Conservation (phyloP, 1,284 basidiomycete genomes). For the Heliocybe sulcata region DNA sequence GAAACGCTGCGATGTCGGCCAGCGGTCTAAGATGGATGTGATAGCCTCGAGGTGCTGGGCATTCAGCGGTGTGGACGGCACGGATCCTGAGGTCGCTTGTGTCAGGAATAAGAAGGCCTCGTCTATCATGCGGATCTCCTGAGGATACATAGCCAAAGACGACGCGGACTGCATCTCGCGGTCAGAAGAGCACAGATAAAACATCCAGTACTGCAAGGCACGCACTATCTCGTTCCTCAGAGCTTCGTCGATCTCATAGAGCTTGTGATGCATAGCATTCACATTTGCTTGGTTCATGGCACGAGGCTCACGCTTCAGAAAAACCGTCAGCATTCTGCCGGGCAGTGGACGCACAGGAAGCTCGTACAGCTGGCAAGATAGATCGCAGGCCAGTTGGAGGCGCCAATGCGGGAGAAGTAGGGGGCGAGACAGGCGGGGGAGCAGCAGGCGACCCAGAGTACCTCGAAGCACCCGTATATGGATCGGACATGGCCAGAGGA, state of each 20-base stretch:
- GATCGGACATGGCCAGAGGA: slow-evolving; percentile 21
- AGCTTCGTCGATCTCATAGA: slow-evolving; percentile 75
- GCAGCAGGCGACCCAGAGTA: slow-evolving; percentile 19
- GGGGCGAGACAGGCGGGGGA: slow-evolving; percentile 7
- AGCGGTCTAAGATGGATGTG: slow-evolving; percentile 62
- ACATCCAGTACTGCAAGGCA: slow-evolving; percentile 5
- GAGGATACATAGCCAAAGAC: slow-evolving; percentile 58
- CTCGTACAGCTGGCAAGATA: slow-evolving; percentile 57
- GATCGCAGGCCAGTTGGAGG: too few species aligned
- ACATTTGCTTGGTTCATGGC: slow-evolving; percentile 87
- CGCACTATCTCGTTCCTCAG: slow-evolving; percentile 63
- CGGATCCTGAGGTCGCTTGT: slow-evolving; percentile 29
- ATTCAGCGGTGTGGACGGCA: slow-evolving; percentile 18
- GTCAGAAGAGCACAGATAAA: slow-evolving; percentile 1
- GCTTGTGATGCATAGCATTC: slow-evolving; percentile 78
- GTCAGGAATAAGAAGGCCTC: slow-evolving; percentile 63
- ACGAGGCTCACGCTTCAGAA: slow-evolving; percentile 46
- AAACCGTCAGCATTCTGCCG: slow-evolving; percentile 2
- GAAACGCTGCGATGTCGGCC: slow-evolving; percentile 79
- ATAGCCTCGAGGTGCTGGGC: slow-evolving; percentile 56
- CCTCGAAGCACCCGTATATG: slow-evolving; percentile 31
- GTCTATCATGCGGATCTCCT: slow-evolving; percentile 58
- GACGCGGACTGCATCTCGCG: slow-evolving; percentile 47
- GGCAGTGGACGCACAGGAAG: neutral
- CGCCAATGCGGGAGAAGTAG: too few species aligned